Conservation (phyloP, 768 basidiomycete genomes). For the Hygrocybe punicea region DNA sequence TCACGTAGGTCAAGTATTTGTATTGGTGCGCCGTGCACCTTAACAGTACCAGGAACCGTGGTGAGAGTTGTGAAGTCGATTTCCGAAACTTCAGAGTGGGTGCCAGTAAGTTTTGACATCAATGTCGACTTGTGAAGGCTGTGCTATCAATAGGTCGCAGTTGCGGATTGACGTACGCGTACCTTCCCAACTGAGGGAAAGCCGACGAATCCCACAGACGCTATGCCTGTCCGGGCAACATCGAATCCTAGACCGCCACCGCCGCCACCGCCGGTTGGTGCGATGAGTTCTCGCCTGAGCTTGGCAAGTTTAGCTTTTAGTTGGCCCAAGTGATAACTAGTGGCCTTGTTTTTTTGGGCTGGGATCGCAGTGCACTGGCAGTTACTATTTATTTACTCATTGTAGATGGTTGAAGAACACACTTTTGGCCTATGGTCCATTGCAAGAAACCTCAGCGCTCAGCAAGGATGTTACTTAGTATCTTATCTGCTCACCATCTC, state of each 20-base stretch:
- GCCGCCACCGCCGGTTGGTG: conserved; percentile 70
- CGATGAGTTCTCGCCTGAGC: conserved; percentile 88
- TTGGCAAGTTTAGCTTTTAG: conserved; percentile 99
- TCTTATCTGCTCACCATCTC: conserved; percentile 69
- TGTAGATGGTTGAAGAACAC: conserved; percentile 27
- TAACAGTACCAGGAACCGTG: conserved; percentile 91
- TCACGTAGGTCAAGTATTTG: conserved; percentile 89
- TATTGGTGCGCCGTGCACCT: conserved; percentile 93
- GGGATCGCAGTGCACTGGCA: too few relatives aligned
- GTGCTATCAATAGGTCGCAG: conserved; percentile 5
- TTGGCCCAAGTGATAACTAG: conserved; percentile 93
- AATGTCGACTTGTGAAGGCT: conserved; percentile 65
- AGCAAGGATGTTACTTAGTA: conserved; percentile 1
- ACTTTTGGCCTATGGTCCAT: conserved; percentile 75
- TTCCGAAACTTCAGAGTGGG: conserved; percentile 91
- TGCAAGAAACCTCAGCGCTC: conserved; percentile 19
- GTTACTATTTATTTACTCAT: conserved; percentile 13
- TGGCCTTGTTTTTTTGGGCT: conserved; percentile 96
- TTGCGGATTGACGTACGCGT: conserved; percentile 3
- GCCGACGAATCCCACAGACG: conserved; percentile 90
- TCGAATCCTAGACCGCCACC: conserved; percentile 93
- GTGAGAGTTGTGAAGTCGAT: conserved; percentile 97
- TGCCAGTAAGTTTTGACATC: conserved; percentile 96
- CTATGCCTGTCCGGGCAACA: conserved; percentile 95
- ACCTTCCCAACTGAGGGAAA: conserved; percentile 97